These are phyloP conservation scores for Fusarium neocosmosporiellum DNA, from an alignment of 2,329 filamentous ascomycete species.

Conservation along the genomic window DNA sequence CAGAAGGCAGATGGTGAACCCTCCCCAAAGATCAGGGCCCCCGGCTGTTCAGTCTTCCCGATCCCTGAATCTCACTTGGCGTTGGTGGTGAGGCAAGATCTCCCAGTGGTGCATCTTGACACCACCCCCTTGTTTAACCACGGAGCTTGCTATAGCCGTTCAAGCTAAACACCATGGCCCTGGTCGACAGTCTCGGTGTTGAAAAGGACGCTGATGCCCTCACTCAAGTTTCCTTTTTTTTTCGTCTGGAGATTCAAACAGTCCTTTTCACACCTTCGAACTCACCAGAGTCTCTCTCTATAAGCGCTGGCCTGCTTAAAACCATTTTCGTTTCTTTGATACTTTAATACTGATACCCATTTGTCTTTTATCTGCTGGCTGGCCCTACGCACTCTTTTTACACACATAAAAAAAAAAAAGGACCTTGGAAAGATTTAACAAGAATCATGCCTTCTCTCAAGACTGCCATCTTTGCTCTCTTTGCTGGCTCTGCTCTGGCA, in stretches of 20 bases:
- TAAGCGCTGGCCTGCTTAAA: conserved; percentile 40
- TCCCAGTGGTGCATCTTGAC: neutral
- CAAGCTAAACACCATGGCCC: neutral
- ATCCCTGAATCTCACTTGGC: conserved; percentile 26
- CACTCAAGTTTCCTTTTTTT: neutral
- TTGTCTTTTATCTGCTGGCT: conserved; percentile 29
- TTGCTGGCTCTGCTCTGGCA: conserved; percentile 60
- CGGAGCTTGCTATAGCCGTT: conserved; percentile 30
- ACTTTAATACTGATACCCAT: neutral
- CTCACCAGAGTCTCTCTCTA: conserved; percentile 25
- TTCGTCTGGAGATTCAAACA: conserved; percentile 13
- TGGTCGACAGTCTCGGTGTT: neutral
- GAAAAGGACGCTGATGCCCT: neutral
- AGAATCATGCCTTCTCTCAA: conserved; percentile 53
- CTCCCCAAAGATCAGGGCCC: neutral
- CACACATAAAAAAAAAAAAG: conserved; percentile 13
- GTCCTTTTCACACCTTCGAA: conserved; percentile 27
- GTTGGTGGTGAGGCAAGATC: conserved; percentile 16
- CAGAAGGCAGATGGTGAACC: conserved; percentile 8
- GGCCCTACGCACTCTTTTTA: conserved; percentile 32
- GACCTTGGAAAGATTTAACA: conserved; percentile 19
- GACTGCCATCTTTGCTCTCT: conserved; percentile 55
- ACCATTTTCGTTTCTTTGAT: neutral
- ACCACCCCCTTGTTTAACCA: conserved; percentile 19
- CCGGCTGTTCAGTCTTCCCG: conserved; percentile 30